Percentiles rank a stretch among this genome's conserved stretches.
These are phyloP conservation scores for Entomortierella beljakovae DNA, from an alignment of 192 early-diverging fungal species.

Conservation along the genomic window DNA sequence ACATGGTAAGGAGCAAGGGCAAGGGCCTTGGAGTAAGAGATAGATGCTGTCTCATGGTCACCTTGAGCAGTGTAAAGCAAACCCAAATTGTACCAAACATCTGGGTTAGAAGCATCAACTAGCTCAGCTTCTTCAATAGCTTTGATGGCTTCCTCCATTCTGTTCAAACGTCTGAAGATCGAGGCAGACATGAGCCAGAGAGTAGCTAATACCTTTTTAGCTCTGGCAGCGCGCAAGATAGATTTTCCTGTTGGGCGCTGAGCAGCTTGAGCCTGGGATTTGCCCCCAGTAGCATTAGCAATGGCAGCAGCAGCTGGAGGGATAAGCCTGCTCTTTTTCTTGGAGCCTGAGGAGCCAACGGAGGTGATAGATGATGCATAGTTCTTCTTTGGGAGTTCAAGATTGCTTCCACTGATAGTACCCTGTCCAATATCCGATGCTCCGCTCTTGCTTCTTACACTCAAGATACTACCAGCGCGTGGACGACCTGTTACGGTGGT, in stretches of 20 bases:
- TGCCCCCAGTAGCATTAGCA: slow-evolving; percentile 24
- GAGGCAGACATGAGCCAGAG: slow-evolving; percentile 70
- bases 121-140: slow-evolving; percentile 69
- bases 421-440: slow-evolving; percentile 28
- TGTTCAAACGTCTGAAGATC: slow-evolving; percentile 57
- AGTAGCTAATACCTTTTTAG: slow-evolving; percentile 56
- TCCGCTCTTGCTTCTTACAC: slow-evolving; percentile 31
- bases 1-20: slow-evolving; percentile 56
- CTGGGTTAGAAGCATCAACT: slow-evolving; percentile 59
- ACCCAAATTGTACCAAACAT: slow-evolving; percentile 68
- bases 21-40: slow-evolving; percentile 64
- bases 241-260: slow-evolving; percentile 49
- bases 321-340: slow-evolving; percentile 24
- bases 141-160: slow-evolving; percentile 65
- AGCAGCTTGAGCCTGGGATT: slow-evolving; percentile 36
- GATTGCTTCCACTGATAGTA: slow-evolving; percentile 15
- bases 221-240: slow-evolving; percentile 54
- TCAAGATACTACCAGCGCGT: slow-evolving; percentile 45
- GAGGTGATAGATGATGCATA: slow-evolving; percentile 56
- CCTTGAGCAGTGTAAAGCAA: slow-evolving; percentile 51
- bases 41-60: slow-evolving; percentile 54
- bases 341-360: slow-evolving; percentile 34
- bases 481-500: slow-evolving; percentile 7
- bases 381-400: slow-evolving; percentile 52
- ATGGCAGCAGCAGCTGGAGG: slow-evolving; percentile 26